These are phyloP conservation scores for Phytopythium cucurbitacearum DNA, from an alignment of 352 stramenopile species.

Conservation along the genomic window DNA sequence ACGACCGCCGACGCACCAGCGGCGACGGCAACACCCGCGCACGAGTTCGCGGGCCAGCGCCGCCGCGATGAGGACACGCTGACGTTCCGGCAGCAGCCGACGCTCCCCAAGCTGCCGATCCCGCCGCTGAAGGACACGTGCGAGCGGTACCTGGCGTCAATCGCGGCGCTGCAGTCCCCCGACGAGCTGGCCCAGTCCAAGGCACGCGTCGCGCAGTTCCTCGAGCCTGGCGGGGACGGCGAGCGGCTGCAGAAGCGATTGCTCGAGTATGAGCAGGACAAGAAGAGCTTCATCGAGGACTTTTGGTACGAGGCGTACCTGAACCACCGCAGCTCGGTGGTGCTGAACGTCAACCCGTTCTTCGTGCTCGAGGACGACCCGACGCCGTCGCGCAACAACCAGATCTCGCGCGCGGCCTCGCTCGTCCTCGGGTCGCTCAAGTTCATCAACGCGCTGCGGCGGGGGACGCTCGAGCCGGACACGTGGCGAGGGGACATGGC, in stretches of 20 bases:
- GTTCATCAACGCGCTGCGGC: conserved; percentile 88
- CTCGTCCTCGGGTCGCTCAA: conserved; percentile 91
- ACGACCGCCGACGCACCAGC: conserved; percentile 14
- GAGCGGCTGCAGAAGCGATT: conserved; percentile 66
- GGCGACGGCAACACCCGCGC: neutral
- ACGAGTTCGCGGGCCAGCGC: conserved; percentile 1
- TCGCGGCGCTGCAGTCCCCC: conserved; percentile 67
- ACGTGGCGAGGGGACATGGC: conserved; percentile 80
- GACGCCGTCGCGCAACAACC: conserved; percentile 85
- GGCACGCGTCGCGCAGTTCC: conserved; percentile 52
- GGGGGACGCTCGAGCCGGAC: conserved; percentile 90
- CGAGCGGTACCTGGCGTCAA: conserved; percentile 68
- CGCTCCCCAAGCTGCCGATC: conserved; percentile 83
- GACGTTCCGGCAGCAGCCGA: conserved; percentile 71
- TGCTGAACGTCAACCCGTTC: conserved; percentile 97
- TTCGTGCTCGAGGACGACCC: conserved; percentile 93
- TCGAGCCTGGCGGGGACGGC: conserved; percentile 44
- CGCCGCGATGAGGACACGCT: conserved; percentile 29
- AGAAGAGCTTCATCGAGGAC: conserved; percentile 85
- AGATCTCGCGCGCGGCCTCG: conserved; percentile 86
- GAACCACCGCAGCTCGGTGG: conserved; percentile 87
- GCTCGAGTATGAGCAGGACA: conserved; percentile 67
- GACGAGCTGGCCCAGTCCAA: conserved; percentile 56
- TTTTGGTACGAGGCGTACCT: conserved; percentile 97
- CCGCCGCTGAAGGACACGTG: conserved; percentile 78